A percentile compares a stretch with the other conserved stretches of the same genome.
Conservation (phyloP, 345 rosid species). For the Eucalyptus polyanthemos region DNA sequence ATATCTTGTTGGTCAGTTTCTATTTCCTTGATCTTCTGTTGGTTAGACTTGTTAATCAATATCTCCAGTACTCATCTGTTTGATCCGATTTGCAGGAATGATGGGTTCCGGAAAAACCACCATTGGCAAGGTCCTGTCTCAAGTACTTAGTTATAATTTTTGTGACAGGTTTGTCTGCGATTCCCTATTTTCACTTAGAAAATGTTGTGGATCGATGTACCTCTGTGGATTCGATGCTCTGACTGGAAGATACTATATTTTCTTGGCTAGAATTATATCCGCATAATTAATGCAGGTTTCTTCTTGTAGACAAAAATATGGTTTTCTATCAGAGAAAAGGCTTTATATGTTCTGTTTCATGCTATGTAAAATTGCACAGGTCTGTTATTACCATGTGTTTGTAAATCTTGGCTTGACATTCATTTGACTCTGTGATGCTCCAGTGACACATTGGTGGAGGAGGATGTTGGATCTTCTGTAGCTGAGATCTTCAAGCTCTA, state of each 20-base stretch:
- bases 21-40: background rate
- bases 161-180: conserved; percentile 54
- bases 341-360: background rate
- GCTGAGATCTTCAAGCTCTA: conserved; percentile 70
- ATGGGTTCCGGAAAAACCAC: conserved; percentile 99
- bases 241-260: background rate
- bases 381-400: background rate
- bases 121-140: conserved; percentile 69
- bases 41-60: background rate
- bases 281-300: background rate
- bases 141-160: conserved; percentile 62
- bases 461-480: conserved; percentile 49
- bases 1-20: conserved; percentile 90
- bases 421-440: background rate
- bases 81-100: conserved; percentile 46
- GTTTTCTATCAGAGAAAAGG: background rate
- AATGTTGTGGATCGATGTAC: background rate
- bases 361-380: background rate
- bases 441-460: conserved; percentile 71
- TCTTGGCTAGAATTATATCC: background rate
- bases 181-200: background rate
- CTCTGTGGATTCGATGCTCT: background rate
- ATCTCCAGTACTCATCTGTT: background rate
- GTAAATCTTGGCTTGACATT: background rate
- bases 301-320: background rate